These are phyloP conservation scores for Vanrija pseudolonga DNA, from an alignment of 1,284 basidiomycete genomes.

Conservation along the genomic window DNA sequence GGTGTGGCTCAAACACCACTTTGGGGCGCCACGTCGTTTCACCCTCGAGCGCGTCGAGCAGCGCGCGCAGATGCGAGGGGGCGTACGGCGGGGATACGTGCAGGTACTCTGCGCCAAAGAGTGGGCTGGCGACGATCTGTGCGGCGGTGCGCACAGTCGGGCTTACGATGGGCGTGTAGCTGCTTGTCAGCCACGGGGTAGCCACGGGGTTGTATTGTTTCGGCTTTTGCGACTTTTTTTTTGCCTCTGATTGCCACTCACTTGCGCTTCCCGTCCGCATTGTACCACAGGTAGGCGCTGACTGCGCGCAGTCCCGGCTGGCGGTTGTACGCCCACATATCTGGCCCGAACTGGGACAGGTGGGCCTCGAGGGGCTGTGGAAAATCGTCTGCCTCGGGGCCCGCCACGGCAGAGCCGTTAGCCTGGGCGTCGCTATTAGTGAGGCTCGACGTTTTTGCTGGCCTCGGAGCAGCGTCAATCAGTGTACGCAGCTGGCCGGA, in stretches of 20 bases:
- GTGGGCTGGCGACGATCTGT: conserved; percentile 23
- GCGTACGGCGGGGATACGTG: conserved; percentile 38
- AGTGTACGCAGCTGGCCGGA: conserved; percentile 22
- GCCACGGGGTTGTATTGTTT: no score
- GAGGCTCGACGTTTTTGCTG: background rate
- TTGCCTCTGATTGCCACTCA: conserved; percentile 17
- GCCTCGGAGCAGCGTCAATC: conserved; percentile 23
- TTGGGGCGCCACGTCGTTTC: conserved; percentile 26
- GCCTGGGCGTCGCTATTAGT: no score
- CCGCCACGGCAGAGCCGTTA: background rate
- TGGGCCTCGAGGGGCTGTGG: conserved; percentile 19
- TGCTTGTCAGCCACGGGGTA: conserved; percentile 7
- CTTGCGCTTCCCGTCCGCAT: conserved; percentile 28
- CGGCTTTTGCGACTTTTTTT: background rate
- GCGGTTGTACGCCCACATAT: conserved; percentile 39
- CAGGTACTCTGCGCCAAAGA: conserved; percentile 28
- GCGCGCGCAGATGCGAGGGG: conserved; percentile 20
- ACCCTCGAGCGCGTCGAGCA: conserved; percentile 17
- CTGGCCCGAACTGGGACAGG: conserved; percentile 24
- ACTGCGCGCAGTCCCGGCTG: conserved; percentile 19
- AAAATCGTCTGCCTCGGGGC: conserved; percentile 14
- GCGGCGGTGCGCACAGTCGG: conserved; percentile 22
- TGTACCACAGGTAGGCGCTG: conserved; percentile 32
- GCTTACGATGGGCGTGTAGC: conserved; percentile 29
- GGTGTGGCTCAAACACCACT: conserved; percentile 39